Base-by-base conservation (phyloP, 345 rosid genomes). In the Xanthoceras sorbifolium region DNA sequence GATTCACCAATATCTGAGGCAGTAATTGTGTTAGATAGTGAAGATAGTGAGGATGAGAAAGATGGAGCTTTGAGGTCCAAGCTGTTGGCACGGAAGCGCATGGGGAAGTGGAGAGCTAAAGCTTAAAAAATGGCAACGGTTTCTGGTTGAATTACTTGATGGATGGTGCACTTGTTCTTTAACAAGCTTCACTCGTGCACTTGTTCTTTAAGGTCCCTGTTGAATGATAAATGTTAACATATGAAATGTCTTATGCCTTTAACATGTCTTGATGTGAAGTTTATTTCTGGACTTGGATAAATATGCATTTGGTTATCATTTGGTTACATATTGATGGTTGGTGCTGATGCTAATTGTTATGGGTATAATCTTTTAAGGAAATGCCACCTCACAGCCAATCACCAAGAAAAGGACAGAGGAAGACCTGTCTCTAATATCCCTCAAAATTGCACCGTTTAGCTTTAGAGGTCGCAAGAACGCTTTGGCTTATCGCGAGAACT, bases 41-140 rank as follows among this genome's bases (percentile, higher is more conserved):
- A 94, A 79, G 97, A 92, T 5, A 90, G 95, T 32, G 97, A 87
- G 72, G 89, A 86, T 22, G 94, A 91, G 78, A 83, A 25, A 25
- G 77, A 68, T 55, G 77, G 76, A 70, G 64, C 77, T 34, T 25
- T 23, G 38, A 85, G 87, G 84, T 72, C 72, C 44, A 82, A 78
- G 73, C 72, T 81, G 78, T 76, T 84, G 65, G 78, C 77, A 71
- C 68, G 86, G 64, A 88, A 80, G 76, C 82, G 85, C 23, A 25
- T 73, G 9, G 73, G 72, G 25, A 79, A 78, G 79, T 38, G 80
- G 73, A 86, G 73, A 74, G 59, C 55, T 46, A 79, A 77, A 71
- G 79, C 85, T 69, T 78, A 77, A 80, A 77, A 80, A 42, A 14
- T 23, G 48, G 71, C 12, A 20, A 74, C 22, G 8, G 32, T 5